Evolutionary conservation across 2,329 filamentous ascomycete genomes (phyloP).

Genomic region (Westerdykella sp.): DNA sequence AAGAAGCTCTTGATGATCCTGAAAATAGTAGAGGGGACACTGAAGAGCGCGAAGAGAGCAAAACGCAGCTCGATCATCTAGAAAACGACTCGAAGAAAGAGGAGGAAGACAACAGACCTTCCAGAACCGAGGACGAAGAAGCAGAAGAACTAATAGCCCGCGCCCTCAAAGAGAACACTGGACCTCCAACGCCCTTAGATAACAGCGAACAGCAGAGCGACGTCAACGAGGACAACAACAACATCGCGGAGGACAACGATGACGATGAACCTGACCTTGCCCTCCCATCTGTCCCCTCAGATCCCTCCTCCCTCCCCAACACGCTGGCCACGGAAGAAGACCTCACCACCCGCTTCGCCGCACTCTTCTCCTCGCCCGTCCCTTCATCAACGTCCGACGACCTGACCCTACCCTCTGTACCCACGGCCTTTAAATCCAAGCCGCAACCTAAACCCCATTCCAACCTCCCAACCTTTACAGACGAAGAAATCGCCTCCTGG

Average conservation of each 20-base stretch:
- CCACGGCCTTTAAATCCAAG: conserved; percentile 32
- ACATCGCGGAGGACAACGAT: conserved; percentile 1
- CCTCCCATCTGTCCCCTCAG: conserved; percentile 43
- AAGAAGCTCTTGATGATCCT: no score
- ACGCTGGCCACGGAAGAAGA: conserved; percentile 39
- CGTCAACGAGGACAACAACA: background rate
- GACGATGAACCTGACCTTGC: conserved; percentile 11
- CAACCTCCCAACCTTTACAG: conserved; percentile 45
- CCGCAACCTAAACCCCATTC: conserved; percentile 27
- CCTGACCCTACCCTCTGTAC: conserved; percentile 42
- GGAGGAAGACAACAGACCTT: conserved; percentile 14
- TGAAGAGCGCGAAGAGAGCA: background rate
- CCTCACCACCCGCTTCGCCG: conserved; percentile 42
- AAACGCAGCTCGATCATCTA: conserved; percentile 7
- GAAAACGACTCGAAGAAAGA: conserved; percentile 15
- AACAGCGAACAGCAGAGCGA: background rate
- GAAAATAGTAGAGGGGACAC: background rate
- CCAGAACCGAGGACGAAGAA: conserved; percentile 32
- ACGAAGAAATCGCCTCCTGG: conserved; percentile 70
- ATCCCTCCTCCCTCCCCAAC: conserved; percentile 21
- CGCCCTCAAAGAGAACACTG: conserved; percentile 38
- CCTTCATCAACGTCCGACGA: conserved; percentile 15
- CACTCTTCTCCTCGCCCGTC: conserved; percentile 38
- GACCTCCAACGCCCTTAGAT: conserved; percentile 5
- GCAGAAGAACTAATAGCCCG: conserved; percentile 44